Evolutionary conservation across 2,329 filamentous ascomycete species (phyloP), one percentile per base, ranked within the genome.

Genomic region (Chaetomiaceae sp.): DNA sequence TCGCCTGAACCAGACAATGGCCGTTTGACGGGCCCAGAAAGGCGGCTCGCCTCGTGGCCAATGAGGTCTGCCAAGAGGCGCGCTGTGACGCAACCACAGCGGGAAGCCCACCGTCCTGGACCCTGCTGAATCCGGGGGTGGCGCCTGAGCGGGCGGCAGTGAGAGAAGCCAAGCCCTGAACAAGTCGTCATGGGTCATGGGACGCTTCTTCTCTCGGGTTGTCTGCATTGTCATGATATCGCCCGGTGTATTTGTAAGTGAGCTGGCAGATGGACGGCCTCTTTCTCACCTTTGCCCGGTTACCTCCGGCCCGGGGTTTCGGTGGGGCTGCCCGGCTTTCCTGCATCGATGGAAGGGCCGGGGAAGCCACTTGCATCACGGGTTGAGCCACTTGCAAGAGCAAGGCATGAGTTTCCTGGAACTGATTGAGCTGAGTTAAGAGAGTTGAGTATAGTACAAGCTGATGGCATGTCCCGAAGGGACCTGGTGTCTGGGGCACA

Each of bases 81-180:
- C n/a, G 36, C 44, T 47, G 51, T 53, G 51, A 53, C 51, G 51
- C 51, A 53, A 53, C 17, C 7, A 15, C 3, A 27, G 19, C 22
- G 38, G 29, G 27, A 15, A 11, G 15, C 39, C 37, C 40, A 33
- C n/a, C 27, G 22, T 38, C 38, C n/a, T 12, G 6, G 23, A 27
- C 12, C 39, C 39, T 29, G 12, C 23, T 22, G 5, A 31, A 45
- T 38, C 48, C 11, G 48, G 34, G 33, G 40, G 31, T 51, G 48
- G 40, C 31, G 33, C 8, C 29, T 34, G 17, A 27, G 14, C 37
- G 39, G 11, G n/a, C n/a, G 8, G 6, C 7, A 12, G 17, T 15
- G 7, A 8, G n/a, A 40, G 36, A 22, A 33, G 47, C 29, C 31
- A 40, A 36, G n/a, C 11, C 19, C 25, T 3, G 7, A 9, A 12